These are phyloP conservation scores for Nicotiana tomentosiformis DNA, from an alignment of 257 asterid genomes.

Conservation along the genomic window DNA sequence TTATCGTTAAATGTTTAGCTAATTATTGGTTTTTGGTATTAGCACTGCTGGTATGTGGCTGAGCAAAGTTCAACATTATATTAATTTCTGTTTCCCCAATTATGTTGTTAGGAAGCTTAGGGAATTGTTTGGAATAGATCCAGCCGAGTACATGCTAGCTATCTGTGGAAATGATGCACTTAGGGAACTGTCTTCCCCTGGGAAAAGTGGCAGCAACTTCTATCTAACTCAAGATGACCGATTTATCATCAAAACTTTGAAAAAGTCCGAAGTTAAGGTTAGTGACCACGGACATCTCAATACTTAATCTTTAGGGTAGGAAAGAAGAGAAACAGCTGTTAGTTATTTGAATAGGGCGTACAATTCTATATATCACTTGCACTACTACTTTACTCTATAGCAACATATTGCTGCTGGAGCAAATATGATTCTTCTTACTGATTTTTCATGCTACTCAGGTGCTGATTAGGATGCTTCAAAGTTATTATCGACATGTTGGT, in stretches of 20 bases:
- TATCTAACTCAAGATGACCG: constrained; percentile 25
- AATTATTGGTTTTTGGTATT: background rate
- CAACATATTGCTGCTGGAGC: background rate
- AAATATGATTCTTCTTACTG: constrained; percentile 3
- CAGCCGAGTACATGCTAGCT: constrained; percentile 30
- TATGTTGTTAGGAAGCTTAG: constrained; percentile 16
- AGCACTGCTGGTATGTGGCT: background rate
- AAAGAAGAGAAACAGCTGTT: background rate
- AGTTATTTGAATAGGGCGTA: background rate
- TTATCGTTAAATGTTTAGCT: background rate
- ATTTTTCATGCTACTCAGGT: constrained; percentile 12
- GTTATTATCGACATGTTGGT: constrained; percentile 19
- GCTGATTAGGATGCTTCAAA: constrained; percentile 25
- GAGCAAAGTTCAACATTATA: background rate
- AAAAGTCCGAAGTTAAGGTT: constrained; percentile 30
- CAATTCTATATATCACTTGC: background rate
- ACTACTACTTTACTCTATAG: background rate
- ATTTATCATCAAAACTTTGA: constrained; percentile 29
- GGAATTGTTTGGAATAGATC: constrained; percentile 24
- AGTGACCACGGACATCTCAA: background rate
- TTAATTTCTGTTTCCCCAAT: background rate
- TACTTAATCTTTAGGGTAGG: background rate
- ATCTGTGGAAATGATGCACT: constrained; percentile 28
- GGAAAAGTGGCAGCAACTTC: constrained; percentile 34
- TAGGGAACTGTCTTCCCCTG: constrained; percentile 27